Evolutionary conservation across 2,329 filamentous ascomycete genomes (phyloP).

Genomic region (Endothia cerciana): DNA sequence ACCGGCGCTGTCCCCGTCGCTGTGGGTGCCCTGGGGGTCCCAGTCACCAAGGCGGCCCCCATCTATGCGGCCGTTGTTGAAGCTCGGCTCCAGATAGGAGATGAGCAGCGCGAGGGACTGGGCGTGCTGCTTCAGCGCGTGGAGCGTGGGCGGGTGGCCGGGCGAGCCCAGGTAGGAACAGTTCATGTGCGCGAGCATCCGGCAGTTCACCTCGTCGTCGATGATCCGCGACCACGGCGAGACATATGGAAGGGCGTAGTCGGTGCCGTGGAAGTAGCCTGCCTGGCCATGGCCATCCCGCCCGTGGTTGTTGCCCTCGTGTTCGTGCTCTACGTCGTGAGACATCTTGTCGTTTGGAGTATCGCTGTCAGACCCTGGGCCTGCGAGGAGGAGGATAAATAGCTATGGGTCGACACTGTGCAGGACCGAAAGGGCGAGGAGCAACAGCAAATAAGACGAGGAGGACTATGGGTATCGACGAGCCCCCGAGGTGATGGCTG

Average conservation of each 20-base stretch:
- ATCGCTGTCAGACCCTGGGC: neutral
- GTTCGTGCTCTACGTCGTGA: conserved; percentile 32
- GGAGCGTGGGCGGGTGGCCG: conserved; percentile 56
- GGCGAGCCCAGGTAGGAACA: conserved; percentile 61
- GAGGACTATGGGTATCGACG: neutral
- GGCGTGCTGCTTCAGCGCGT: conserved; percentile 62
- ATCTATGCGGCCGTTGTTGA: conserved; percentile 38
- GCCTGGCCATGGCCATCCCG: conserved; percentile 36
- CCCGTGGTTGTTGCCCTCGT: conserved; percentile 15
- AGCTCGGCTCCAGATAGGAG: conserved; percentile 48
- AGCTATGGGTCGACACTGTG: too few species aligned
- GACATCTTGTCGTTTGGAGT: conserved; percentile 20
- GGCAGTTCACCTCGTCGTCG: conserved; percentile 33
- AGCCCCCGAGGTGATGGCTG: neutral
- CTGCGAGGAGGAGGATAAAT: neutral
- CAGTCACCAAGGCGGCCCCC: conserved; percentile 7
- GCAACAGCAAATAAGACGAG: neutral
- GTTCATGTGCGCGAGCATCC: conserved; percentile 53
- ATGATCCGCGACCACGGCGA: conserved; percentile 44
- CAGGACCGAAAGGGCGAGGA: neutral
- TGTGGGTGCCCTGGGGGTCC: conserved; percentile 20
- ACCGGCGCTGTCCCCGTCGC: neutral
- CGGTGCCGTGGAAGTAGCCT: conserved; percentile 45
- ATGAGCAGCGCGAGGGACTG: conserved; percentile 61
- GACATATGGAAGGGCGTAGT: conserved; percentile 47